phyloP scores from a whole-genome alignment of 495 filamentous ascomycete species.

The Zalerion maritima region DNA sequence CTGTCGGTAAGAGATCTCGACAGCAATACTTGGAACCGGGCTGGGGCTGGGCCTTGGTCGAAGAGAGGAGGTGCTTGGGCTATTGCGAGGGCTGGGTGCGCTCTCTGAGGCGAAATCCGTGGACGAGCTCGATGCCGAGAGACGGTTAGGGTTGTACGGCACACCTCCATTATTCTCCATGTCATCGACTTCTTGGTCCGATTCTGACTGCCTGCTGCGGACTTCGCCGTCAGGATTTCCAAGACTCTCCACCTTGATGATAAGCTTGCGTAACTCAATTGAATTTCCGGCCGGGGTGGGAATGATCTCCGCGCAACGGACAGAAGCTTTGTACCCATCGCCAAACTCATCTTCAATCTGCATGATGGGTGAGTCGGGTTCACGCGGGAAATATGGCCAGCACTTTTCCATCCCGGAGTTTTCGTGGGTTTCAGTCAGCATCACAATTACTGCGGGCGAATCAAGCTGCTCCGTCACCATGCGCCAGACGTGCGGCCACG shows the following conservation, averaged over 20 bases:
- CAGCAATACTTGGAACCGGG: conserved; percentile 41
- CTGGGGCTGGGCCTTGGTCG: conserved; percentile 34
- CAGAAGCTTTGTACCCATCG: conserved; percentile 42
- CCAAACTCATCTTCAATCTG: conserved; percentile 48
- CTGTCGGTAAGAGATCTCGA: too few relatives aligned
- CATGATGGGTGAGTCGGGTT: conserved; percentile 34
- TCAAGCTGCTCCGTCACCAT: conserved; percentile 83
- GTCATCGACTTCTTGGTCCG: background rate
- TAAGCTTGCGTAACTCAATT: conserved; percentile 39
- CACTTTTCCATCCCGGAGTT: conserved; percentile 67
- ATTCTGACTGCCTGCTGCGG: conserved; percentile 9
- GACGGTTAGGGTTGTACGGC: too few relatives aligned
- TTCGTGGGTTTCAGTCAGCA: conserved; percentile 88
- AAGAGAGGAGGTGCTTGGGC: too few relatives aligned
- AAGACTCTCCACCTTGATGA: conserved; percentile 24
- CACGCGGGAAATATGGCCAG: conserved; percentile 71
- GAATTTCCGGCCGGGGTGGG: conserved; percentile 31
- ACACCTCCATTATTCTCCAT: too few relatives aligned
- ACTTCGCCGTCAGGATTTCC: conserved; percentile 7
- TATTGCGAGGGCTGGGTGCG: too few relatives aligned
- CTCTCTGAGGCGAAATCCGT: too few relatives aligned
- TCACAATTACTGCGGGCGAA: conserved; percentile 74
- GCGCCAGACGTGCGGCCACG: conserved; percentile 74
- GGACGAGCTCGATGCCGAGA: conserved; percentile 31
- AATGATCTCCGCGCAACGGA: conserved; percentile 36